These are phyloP conservation scores for Pyrenophora tritici-repentis DNA, from an alignment of 2,329 filamentous ascomycete genomes.

Conservation along the genomic window DNA sequence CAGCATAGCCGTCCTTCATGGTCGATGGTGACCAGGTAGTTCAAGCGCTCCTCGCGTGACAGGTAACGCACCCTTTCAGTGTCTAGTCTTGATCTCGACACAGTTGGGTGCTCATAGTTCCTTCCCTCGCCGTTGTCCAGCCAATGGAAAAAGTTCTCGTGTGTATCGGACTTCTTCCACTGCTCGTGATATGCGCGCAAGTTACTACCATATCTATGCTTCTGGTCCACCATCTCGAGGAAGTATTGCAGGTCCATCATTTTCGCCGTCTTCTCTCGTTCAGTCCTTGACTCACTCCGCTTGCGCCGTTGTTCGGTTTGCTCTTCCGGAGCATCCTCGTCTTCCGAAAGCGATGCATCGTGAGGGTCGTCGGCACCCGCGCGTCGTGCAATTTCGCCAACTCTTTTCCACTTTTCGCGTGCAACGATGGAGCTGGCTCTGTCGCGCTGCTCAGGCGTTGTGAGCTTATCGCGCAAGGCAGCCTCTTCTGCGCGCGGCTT, in stretches of 20 bases:
- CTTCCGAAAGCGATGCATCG: slow-evolving; percentile 55
- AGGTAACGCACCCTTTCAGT: slow-evolving; percentile 83
- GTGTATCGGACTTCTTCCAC: slow-evolving; percentile 78
- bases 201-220: slow-evolving; percentile 87
- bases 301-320: slow-evolving; percentile 38
- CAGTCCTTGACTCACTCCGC: slow-evolving; percentile 58
- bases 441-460: slow-evolving; percentile 31
- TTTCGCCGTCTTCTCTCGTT: slow-evolving; percentile 69
- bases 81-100: slow-evolving; percentile 75
- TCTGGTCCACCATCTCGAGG: slow-evolving; percentile 80
- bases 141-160: slow-evolving; percentile 95
- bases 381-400: slow-evolving; percentile 69
- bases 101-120: slow-evolving; percentile 69
- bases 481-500: slow-evolving; percentile 46
- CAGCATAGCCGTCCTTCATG: slow-evolving; percentile 76
- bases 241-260: slow-evolving; percentile 89
- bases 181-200: slow-evolving; percentile 79
- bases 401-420: slow-evolving; percentile 75
- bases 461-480: slow-evolving; percentile 17
- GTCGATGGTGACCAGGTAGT: slow-evolving; percentile 81
- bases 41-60: slow-evolving; percentile 76
- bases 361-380: slow-evolving; percentile 70
- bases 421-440: slow-evolving; percentile 53
- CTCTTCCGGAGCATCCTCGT: slow-evolving; percentile 42
- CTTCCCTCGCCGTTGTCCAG: slow-evolving; percentile 80